Base-by-base conservation (phyloP, 495 filamentous ascomycete species). In the Cenococcum geophilum region DNA sequence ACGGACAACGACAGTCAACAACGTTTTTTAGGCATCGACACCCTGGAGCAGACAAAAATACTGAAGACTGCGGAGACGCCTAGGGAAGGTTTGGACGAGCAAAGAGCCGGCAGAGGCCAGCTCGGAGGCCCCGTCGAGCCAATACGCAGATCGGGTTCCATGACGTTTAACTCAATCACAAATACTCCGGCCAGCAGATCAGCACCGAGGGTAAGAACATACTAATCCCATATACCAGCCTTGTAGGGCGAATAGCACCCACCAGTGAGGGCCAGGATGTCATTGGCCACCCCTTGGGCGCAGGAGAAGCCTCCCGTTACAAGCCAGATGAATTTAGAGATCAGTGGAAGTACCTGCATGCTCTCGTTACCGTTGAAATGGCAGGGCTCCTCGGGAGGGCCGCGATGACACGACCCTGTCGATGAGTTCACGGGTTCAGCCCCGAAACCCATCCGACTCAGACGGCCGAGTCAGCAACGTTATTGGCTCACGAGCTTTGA, bases 341-440 rank as follows among this genome's bases (percentile, higher is more conserved):
- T 57, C 27, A 37, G 48, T 49, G 27, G 18, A 65, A 62, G 66
- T 68, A 65, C 66, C 66, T 68, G 66, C 66, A 68, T 64, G 20
- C 22, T 43, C 20, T 63, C 62, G 66, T 65, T 68, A 68, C 62
- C 59, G 56, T 63, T 57, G 42, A 43, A 59, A 23, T 65, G 66
- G 60, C 61, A 68, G 43, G 18, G 54, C 18, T 58, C 49, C 55
- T 65, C 66, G 66, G 66, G 56, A 65, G 59, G 59, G 58, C 66
- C 66, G 66, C 53, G 47, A 55, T 45, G 25, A 45, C 32, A 55
- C 42, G 62, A 65, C 62, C 62, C 60, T 68, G 62, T 64, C 51
- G 22, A 36, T 62, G 48, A 53, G 35, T 27, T 45, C 37, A 58
- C 40, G 23, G 50, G 45, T 64, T 68, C 65, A 68, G 65, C 65